These are phyloP conservation scores for Rusavskia elegans DNA, from an alignment of 495 filamentous ascomycete species.

Conservation along the genomic window DNA sequence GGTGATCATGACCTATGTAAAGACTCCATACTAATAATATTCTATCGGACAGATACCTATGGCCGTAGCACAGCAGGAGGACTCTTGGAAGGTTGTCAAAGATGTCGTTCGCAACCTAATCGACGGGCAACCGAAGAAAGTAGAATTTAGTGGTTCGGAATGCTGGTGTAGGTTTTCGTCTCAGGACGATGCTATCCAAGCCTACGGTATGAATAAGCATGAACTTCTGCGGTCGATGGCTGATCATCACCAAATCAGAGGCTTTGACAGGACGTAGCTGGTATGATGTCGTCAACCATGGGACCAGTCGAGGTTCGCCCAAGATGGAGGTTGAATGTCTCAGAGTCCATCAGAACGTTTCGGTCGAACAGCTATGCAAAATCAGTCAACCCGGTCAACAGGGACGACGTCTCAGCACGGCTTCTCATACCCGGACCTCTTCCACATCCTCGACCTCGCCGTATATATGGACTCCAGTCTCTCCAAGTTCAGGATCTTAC, in stretches of 20 bases:
- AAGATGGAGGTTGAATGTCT: not conserved
- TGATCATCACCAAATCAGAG: not conserved
- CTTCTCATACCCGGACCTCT: not conserved
- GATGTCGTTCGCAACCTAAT: not conserved
- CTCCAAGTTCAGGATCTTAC: too few relatives aligned
- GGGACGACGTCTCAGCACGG: not conserved
- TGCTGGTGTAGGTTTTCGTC: not conserved
- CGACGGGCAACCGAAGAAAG: constrained; percentile 1
- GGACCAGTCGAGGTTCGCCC: not conserved
- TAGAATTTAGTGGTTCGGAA: not conserved
- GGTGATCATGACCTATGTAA: not conserved
- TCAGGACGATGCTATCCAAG: not conserved
- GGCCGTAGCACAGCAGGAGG: not conserved
- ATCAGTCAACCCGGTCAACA: not conserved
- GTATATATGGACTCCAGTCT: too few relatives aligned
- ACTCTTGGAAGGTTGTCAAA: not conserved
- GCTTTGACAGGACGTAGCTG: not conserved
- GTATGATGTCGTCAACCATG: not conserved
- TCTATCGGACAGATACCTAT: not conserved
- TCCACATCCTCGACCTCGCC: not conserved
- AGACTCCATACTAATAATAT: not conserved
- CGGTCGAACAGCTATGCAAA: not conserved
- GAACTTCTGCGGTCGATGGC: not conserved
- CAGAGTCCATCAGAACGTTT: not conserved
- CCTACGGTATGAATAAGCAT: not conserved